Evolutionary conservation across 768 basidiomycete genomes (phyloP).

Genomic region (Galerina marginata): DNA sequence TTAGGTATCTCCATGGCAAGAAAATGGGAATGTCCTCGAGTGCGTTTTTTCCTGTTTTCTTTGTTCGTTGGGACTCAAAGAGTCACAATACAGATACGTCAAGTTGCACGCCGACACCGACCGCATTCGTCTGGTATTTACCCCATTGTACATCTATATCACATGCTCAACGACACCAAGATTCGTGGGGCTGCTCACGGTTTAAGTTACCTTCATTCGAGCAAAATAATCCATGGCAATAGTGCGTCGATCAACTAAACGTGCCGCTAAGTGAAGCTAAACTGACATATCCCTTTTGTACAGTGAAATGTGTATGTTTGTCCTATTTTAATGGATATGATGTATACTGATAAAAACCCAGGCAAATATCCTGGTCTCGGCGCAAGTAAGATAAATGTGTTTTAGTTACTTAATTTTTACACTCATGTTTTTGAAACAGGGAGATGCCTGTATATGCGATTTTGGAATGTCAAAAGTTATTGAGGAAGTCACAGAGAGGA

Average conservation of each 20-base stretch:
- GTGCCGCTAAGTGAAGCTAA: neutral
- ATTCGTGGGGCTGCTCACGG: constrained; percentile 60
- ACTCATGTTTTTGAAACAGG: constrained; percentile 35
- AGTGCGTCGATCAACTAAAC: constrained; percentile 42
- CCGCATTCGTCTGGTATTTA: constrained; percentile 46
- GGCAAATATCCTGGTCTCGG: constrained; percentile 64
- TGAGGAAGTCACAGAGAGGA: constrained; percentile 58
- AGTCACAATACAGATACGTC: constrained; percentile 43
- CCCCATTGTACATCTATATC: neutral
- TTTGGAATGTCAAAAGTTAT: constrained; percentile 70
- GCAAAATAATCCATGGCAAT: constrained; percentile 63
- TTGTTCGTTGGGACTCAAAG: neutral
- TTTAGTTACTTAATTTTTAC: neutral
- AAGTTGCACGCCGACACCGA: constrained; percentile 39
- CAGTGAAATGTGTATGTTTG: constrained; percentile 64
- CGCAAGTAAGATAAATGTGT: constrained; percentile 39
- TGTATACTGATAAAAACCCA: constrained; percentile 25
- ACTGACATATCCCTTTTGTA: neutral
- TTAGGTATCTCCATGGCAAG: constrained; percentile 65
- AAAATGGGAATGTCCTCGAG: constrained; percentile 61
- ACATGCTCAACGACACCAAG: constrained; percentile 32
- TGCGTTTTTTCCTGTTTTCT: constrained; percentile 27
- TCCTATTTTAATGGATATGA: constrained; percentile 14
- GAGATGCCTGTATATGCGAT: constrained; percentile 61
- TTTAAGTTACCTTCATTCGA: constrained; percentile 58